Percentiles rank a stretch among this genome's conserved stretches.
These are phyloP conservation scores for Aspergillus funiculosus DNA, from an alignment of 495 filamentous ascomycete species.

Conservation along the genomic window DNA sequence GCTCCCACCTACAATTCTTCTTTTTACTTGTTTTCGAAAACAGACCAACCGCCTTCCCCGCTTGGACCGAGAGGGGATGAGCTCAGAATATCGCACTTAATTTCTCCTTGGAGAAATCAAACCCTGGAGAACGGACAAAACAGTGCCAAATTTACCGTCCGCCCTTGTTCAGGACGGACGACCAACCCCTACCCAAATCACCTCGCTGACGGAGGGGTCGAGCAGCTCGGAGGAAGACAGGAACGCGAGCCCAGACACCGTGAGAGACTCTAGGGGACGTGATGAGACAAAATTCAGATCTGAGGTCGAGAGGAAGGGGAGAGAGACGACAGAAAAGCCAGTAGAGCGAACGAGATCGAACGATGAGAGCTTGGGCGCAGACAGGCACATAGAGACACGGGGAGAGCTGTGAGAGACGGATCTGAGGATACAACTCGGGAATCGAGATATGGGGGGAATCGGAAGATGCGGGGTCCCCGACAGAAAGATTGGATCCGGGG, in stretches of 20 bases:
- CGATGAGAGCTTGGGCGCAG: slow-evolving; percentile 31
- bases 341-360: slow-evolving; percentile 31
- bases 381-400: slow-evolving; percentile 38
- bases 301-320: slow-evolving; percentile 11
- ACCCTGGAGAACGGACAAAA: slow-evolving; percentile 6
- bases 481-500: neutral
- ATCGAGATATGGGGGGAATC: neutral
- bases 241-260: slow-evolving; percentile 17
- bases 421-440: slow-evolving; percentile 8
- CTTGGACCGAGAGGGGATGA: too few species aligned
- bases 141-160: slow-evolving; percentile 45
- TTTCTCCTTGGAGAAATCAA: slow-evolving; percentile 3
- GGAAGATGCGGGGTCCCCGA: slow-evolving; percentile 1
- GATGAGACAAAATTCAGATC: slow-evolving; percentile 13
- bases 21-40: too few species aligned
- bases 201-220: slow-evolving; percentile 28
- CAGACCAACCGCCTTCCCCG: too few species aligned
- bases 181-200: slow-evolving; percentile 50
- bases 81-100: too few species aligned
- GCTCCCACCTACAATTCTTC: neutral
- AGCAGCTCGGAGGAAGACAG: slow-evolving; percentile 17
- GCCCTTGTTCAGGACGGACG: slow-evolving; percentile 57
- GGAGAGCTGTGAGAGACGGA: slow-evolving; percentile 2
- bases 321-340: slow-evolving; percentile 25
- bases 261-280: slow-evolving; percentile 4